A percentile compares a stretch with the other conserved stretches of the same genome.
These are phyloP conservation scores for Plenodomus biglobosus DNA, from an alignment of 2,329 filamentous ascomycete genomes.

Conservation along the genomic window DNA sequence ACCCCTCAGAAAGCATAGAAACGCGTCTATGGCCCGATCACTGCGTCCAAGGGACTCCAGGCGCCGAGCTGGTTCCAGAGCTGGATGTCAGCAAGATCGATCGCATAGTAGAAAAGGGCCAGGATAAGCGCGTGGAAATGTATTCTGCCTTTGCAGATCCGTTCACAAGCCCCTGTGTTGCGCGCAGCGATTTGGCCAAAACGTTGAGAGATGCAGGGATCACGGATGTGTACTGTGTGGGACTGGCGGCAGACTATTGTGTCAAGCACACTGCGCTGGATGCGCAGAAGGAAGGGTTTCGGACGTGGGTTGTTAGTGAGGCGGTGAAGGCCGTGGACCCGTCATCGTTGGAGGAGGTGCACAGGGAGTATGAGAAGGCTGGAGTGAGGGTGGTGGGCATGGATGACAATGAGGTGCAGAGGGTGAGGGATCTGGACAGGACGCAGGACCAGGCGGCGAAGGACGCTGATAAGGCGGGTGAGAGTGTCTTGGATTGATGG, in stretches of 20 bases:
- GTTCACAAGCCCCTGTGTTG: conserved; percentile 63
- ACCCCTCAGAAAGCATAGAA: conserved; percentile 63
- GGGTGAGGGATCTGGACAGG: conserved; percentile 42
- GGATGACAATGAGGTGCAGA: conserved; percentile 58
- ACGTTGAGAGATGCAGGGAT: conserved; percentile 60
- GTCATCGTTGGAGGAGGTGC: conserved; percentile 58
- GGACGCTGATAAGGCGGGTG: conserved; percentile 3
- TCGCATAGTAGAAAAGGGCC: conserved; percentile 74
- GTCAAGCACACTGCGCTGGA: conserved; percentile 81
- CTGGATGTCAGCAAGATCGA: conserved; percentile 65
- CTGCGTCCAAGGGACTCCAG: conserved; percentile 74
- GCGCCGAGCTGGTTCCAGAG: conserved; percentile 73
- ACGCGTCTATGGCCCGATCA: conserved; percentile 86
- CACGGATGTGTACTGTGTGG: conserved; percentile 82
- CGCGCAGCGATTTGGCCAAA: conserved; percentile 62
- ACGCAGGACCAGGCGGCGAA: conserved; percentile 4
- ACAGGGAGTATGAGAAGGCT: conserved; percentile 55
- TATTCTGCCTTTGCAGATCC: conserved; percentile 89
- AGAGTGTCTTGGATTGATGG: conserved; percentile 7
- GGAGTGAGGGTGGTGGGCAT: conserved; percentile 66
- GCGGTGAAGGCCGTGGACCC: conserved; percentile 73
- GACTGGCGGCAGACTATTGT: conserved; percentile 87
- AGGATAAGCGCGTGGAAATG: conserved; percentile 77
- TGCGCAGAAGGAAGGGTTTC: conserved; percentile 73
- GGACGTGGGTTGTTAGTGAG: conserved; percentile 75